Base-by-base conservation (phyloP, 352 stramenopile species). In the Saprolegnia parasitica region DNA sequence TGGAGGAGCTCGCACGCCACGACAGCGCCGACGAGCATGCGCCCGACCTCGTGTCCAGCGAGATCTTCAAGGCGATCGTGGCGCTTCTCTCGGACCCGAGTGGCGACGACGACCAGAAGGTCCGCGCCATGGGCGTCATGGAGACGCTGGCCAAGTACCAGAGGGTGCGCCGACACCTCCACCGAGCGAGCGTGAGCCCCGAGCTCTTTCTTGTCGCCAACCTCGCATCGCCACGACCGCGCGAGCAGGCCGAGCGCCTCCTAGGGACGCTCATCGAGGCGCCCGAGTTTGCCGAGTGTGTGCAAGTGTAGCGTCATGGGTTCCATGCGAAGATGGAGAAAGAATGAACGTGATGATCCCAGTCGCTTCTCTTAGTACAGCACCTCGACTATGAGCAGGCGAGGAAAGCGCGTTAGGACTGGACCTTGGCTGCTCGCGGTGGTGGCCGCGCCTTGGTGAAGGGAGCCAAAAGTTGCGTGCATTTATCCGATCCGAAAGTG, bases 191-290 rank as follows among this genome's bases (percentile, higher is more conserved):
- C 1, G 15, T 70, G 35, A 70, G 63, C 47, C 63, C 63, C 16
- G 63, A 70, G 54, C 50, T 70, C 26, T 70, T 55, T 62, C 47
- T 70, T 16, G 29, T 70, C 18, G 49, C 50, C 11, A 52, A 70
- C 15, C 23, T 70, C 5, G 63, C 29, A 4, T n/a, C 45, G 11
- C 29, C 45, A 49, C 42, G 63, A 1, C 50, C 63, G 26, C 63
- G 63, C n/a, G 21, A 61, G n/a, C 63, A 70, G 5, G 63, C 63
- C 24, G 63, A 70, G 39, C 46, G 63, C 10, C 39, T 70, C 10
- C 18, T 70, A 13, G 49, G 42, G 13, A 37, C 50, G 13, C 50
- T 70, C 18, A 37, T 70, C 18, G 63, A 70, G 5, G 15, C 46
- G 37, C 63, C 63, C 15, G 63, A 70, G 29, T 52, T 70, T 10